phyloP scores from a whole-genome alignment of 2,329 filamentous ascomycete species.

The Epichloe elymi region DNA sequence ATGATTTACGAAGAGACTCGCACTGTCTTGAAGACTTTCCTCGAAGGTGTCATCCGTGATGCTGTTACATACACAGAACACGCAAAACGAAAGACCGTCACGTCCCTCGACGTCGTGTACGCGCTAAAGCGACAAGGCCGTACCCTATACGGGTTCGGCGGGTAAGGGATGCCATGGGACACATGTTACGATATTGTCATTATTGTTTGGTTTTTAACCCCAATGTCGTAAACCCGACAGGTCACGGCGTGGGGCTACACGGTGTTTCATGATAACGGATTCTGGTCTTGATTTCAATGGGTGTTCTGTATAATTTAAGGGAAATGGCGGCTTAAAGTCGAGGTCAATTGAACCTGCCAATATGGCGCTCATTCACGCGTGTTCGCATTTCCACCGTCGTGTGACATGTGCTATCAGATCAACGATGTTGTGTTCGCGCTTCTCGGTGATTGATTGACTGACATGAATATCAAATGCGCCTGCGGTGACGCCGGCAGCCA shows the following conservation, averaged over 20 bases:
- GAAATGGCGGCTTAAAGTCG: slow-evolving; percentile 19
- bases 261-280: slow-evolving; percentile 28
- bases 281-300: slow-evolving; percentile 9
- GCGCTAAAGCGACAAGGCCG: slow-evolving; percentile 57
- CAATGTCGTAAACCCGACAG: neutral
- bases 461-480: no score
- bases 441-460: no score
- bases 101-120: slow-evolving; percentile 54
- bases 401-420: no score
- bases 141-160: slow-evolving; percentile 81
- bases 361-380: slow-evolving; percentile 10
- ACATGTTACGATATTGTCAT: slow-evolving; percentile 23
- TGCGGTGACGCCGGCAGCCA: no score
- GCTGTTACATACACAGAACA: slow-evolving; percentile 69
- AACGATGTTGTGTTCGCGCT: no score
- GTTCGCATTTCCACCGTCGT: neutral
- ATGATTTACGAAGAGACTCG: slow-evolving; percentile 77
- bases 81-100: slow-evolving; percentile 71
- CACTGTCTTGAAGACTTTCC: slow-evolving; percentile 65
- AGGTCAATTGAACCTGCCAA: slow-evolving; percentile 21
- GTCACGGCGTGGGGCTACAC: slow-evolving; percentile 11
- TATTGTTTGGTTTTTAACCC: neutral
- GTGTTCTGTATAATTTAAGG: slow-evolving; percentile 30
- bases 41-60: slow-evolving; percentile 63
- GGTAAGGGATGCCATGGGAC: slow-evolving; percentile 34